These are phyloP conservation scores for Fusarium virguliforme DNA, from an alignment of 2,329 filamentous ascomycete genomes.

Conservation along the genomic window DNA sequence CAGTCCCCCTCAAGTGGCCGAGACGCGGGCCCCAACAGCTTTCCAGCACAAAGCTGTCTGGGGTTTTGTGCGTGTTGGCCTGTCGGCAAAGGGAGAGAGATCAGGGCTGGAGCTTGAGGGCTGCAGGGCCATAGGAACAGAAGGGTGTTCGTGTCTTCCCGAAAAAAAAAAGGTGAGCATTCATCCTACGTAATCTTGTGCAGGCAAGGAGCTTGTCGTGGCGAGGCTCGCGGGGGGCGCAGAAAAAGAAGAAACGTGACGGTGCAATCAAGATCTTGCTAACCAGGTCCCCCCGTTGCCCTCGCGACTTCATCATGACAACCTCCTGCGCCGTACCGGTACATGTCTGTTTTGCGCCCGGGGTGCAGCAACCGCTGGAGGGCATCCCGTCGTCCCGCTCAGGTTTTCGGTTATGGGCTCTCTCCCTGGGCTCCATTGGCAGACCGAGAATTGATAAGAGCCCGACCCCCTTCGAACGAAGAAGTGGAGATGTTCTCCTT, in stretches of 20 bases:
- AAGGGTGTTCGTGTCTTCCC: conserved; percentile 17
- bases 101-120: conserved; percentile 18
- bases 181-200: conserved; percentile 5
- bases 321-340: conserved; percentile 25
- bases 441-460: conserved; percentile 6
- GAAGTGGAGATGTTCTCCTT: conserved; percentile 33
- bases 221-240: not conserved
- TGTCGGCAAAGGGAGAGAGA: conserved; percentile 18
- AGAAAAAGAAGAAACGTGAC: conserved; percentile 14
- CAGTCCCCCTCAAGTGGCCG: conserved; percentile 41
- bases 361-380: conserved; percentile 20
- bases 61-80: conserved; percentile 30
- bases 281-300: conserved; percentile 9
- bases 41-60: conserved; percentile 25
- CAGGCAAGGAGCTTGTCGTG: not conserved
- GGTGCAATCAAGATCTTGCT: conserved; percentile 17
- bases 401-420: conserved; percentile 25
- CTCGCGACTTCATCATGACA: conserved; percentile 38
- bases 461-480: conserved; percentile 25
- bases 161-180: not conserved
- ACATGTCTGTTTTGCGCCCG: conserved; percentile 11
- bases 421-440: conserved; percentile 29
- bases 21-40: conserved; percentile 42
- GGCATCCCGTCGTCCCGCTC: conserved; percentile 8
- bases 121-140: conserved; percentile 27